Evolutionary conservation across 1,284 basidiomycete species (phyloP).

Genomic region (Stereum hirsutum): DNA sequence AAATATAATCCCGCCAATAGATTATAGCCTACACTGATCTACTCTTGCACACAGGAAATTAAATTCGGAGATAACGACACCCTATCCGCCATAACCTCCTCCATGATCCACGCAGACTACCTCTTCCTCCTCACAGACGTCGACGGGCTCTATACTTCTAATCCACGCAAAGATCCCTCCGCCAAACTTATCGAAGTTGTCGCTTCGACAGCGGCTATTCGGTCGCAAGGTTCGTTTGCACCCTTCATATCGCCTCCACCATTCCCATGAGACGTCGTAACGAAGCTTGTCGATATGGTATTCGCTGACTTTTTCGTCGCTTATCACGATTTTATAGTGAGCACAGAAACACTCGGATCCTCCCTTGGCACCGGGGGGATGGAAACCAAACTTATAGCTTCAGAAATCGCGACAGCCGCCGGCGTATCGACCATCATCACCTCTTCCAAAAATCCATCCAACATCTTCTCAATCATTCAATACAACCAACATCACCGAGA

Average conservation of each 20-base stretch:
- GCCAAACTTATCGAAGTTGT: slow-evolving; percentile 82
- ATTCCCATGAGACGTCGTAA: background rate
- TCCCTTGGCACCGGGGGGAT: slow-evolving; percentile 96
- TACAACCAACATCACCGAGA: too few species aligned
- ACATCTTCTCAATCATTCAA: slow-evolving; percentile 78
- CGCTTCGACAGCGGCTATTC: slow-evolving; percentile 74
- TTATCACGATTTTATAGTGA: slow-evolving; percentile 52
- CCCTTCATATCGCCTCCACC: background rate
- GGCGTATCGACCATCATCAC: slow-evolving; percentile 94
- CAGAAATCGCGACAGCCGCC: slow-evolving; percentile 93
- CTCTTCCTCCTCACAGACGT: slow-evolving; percentile 97
- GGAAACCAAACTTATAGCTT: slow-evolving; percentile 98
- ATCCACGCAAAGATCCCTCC: slow-evolving; percentile 83
- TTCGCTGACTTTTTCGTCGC: too few species aligned
- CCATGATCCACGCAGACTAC: slow-evolving; percentile 96
- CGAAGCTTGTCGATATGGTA: too few species aligned
- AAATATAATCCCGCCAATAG: too few species aligned
- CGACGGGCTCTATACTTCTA: slow-evolving; percentile 92
- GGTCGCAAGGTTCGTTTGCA: slow-evolving; percentile 57
- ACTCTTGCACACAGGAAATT: slow-evolving; percentile 88
- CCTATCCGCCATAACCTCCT: slow-evolving; percentile 91
- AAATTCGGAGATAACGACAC: slow-evolving; percentile 99
- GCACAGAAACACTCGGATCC: slow-evolving; percentile 86
- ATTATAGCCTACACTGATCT: too few species aligned
- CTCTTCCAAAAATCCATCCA: slow-evolving; percentile 72